These are phyloP conservation scores for Salvia miltiorrhiza DNA, from an alignment of 257 asterid genomes.

Conservation along the genomic window DNA sequence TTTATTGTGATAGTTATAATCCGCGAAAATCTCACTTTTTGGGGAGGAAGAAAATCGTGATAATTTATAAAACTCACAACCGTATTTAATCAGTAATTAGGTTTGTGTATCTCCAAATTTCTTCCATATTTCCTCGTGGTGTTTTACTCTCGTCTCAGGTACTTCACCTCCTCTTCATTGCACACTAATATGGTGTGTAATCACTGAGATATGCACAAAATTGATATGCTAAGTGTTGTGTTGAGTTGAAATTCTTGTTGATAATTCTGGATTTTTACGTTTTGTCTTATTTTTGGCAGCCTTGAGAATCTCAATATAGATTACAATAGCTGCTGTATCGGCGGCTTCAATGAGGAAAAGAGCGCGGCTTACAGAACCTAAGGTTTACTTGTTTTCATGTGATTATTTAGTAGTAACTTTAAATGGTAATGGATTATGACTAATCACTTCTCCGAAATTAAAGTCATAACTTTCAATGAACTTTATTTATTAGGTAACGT, in stretches of 20 bases:
- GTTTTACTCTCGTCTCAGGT: conserved; percentile 28
- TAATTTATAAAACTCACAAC: background rate
- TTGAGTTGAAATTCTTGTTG: background rate
- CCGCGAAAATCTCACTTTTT: background rate
- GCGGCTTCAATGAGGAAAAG: conserved; percentile 39
- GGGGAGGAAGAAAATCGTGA: background rate
- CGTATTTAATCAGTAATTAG: conserved; percentile 23
- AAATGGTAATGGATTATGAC: background rate
- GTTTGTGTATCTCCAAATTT: conserved; percentile 19
- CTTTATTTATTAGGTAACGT: background rate
- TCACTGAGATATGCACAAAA: background rate
- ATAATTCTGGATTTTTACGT: conserved; percentile 9
- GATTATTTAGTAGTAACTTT: background rate
- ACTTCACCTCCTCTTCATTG: conserved; percentile 23
- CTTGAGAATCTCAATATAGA: background rate
- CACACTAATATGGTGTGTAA: background rate
- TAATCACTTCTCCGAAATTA: background rate
- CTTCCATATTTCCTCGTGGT: conserved; percentile 12
- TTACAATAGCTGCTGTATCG: background rate
- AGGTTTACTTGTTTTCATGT: conserved; percentile 24
- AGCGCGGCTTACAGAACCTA: conserved; percentile 22
- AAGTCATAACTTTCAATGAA: background rate
- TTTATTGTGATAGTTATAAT: background rate
- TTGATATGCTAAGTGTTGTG: background rate
- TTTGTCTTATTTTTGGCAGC: conserved; percentile 10